Conservation (phyloP, 495 filamentous ascomycete genomes). For the Hypoxylon intermedium region DNA sequence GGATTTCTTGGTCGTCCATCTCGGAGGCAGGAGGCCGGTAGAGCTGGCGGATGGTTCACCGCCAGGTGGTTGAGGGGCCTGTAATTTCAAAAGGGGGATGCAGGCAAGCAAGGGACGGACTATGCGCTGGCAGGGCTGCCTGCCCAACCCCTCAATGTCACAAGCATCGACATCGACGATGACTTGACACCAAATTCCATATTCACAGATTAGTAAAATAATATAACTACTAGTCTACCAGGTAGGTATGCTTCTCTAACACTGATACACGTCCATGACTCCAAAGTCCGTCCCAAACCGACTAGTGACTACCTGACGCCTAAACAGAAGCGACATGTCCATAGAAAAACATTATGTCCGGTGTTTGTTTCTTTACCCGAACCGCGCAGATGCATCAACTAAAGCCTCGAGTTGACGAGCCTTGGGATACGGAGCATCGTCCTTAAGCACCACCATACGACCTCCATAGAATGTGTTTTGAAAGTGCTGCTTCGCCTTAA, state of each 20-base stretch:
- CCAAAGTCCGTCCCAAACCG: not conserved
- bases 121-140: too few species aligned
- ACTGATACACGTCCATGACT: too few species aligned
- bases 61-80: too few species aligned
- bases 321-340: not conserved
- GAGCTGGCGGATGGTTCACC: constrained; percentile 22
- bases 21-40: constrained; percentile 19
- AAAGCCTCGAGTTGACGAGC: constrained; percentile 15
- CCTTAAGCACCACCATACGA: constrained; percentile 33
- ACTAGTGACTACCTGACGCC: constrained; percentile 2
- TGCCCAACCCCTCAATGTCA: too few species aligned
- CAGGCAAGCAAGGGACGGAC: too few species aligned
- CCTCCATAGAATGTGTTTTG: constrained; percentile 34
- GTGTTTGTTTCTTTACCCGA: constrained; percentile 5
- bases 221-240: too few species aligned
- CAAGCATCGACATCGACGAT: too few species aligned
- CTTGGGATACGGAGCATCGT: constrained; percentile 31
- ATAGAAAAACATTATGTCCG: not conserved
- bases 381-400: constrained; percentile 29
- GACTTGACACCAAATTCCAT: too few species aligned
- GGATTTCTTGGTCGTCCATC: constrained; percentile 37
- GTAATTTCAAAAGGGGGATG: too few species aligned
- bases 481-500: constrained; percentile 33
- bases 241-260: too few species aligned
- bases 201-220: too few species aligned